A percentile compares a stretch with the other conserved stretches of the same genome.
Evolutionary conservation across 108 stramenopile species (phyloP).

Genomic region (Stephanodiscus triporus): DNA sequence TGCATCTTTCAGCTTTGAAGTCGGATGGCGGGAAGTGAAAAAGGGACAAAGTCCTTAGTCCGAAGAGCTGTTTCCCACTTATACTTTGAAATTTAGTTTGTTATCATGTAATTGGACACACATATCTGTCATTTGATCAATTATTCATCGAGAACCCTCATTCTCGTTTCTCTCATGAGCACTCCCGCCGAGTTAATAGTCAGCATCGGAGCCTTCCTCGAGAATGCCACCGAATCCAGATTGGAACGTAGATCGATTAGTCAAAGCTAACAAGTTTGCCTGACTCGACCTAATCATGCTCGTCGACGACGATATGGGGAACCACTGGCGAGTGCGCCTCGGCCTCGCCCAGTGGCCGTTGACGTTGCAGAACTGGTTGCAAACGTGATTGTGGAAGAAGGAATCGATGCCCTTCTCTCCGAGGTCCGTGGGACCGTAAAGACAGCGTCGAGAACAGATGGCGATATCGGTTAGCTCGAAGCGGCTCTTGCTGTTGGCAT

Average conservation of each 20-base stretch:
- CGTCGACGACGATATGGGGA: constrained; percentile 49
- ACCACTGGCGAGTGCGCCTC: constrained; percentile 48
- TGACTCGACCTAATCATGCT: constrained; percentile 58
- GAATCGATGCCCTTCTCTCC: constrained; percentile 78
- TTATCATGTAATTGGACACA: too few relatives aligned
- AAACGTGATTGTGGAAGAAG: constrained; percentile 74
- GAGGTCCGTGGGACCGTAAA: constrained; percentile 70
- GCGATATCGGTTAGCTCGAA: constrained; percentile 77
- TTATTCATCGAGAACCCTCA: too few relatives aligned
- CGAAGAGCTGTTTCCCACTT: too few relatives aligned
- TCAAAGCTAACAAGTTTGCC: constrained; percentile 34
- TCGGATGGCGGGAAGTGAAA: too few relatives aligned
- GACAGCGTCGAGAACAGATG: constrained; percentile 52
- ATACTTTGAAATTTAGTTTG: too few relatives aligned
- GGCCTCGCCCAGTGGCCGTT: constrained; percentile 55
- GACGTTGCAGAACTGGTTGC: constrained; percentile 63
- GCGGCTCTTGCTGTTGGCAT: constrained; percentile 46
- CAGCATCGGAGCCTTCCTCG: constrained; percentile 45
- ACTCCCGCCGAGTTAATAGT: constrained; percentile 3
- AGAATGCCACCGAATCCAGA: constrained; percentile 44
- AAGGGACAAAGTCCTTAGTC: too few relatives aligned
- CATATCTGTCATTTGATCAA: too few relatives aligned
- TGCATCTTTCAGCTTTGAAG: too few relatives aligned
- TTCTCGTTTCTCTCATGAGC: not conserved
- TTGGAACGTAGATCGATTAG: constrained; percentile 43